phyloP scores from a whole-genome alignment of 2,329 filamentous ascomycete genomes.

The Phialophora chinensis region DNA sequence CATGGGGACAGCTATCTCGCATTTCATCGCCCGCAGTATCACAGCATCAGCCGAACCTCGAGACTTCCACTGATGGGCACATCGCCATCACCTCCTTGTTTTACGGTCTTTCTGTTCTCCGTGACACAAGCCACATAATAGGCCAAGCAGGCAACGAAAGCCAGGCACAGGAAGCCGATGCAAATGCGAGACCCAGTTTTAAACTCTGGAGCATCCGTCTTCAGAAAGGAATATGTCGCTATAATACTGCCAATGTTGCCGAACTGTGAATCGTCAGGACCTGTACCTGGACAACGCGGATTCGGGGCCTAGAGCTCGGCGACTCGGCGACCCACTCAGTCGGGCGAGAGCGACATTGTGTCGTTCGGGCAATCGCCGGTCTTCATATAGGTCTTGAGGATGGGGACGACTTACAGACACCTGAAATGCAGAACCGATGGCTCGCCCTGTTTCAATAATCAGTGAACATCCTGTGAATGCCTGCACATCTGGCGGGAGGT shows the following conservation, averaged over 20 bases:
- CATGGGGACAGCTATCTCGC: background rate
- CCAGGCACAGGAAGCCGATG: slow-evolving; percentile 8
- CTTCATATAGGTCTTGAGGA: background rate
- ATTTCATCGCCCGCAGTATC: background rate
- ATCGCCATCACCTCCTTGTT: background rate
- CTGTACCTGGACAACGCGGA: background rate
- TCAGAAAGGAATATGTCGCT: slow-evolving; percentile 6
- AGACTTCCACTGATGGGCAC: background rate
- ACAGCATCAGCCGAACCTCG: background rate
- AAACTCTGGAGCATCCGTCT: slow-evolving; percentile 1
- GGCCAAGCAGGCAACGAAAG: background rate
- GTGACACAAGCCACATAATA: background rate
- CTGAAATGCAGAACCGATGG: slow-evolving; percentile 4
- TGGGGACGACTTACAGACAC: background rate
- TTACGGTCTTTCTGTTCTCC: background rate
- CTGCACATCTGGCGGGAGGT: background rate
- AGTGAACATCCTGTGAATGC: background rate
- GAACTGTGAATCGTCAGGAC: background rate
- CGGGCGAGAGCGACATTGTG: background rate
- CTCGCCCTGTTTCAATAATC: background rate
- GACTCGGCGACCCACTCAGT: background rate
- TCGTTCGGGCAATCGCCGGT: background rate
- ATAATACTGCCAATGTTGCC: slow-evolving; percentile 8
- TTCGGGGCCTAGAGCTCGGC: background rate
- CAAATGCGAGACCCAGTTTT: background rate